These are phyloP conservation scores for Elongisporangium prolatum DNA, from an alignment of 352 stramenopile species.

Conservation along the genomic window DNA sequence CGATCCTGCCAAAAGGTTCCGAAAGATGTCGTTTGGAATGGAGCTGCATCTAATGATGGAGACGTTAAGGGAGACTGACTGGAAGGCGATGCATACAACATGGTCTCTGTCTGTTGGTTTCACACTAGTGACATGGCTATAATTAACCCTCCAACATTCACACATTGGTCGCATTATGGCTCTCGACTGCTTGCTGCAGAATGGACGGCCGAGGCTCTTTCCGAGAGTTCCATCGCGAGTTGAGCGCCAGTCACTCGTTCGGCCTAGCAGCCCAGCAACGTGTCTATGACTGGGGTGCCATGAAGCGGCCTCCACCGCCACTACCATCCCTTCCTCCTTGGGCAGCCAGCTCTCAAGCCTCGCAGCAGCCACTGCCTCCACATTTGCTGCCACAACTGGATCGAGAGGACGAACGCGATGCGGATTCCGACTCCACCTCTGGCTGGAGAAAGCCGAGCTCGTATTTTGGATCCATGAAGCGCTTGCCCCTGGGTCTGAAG, in stretches of 20 bases:
- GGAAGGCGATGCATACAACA: not conserved
- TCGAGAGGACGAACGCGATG: conserved; percentile 11
- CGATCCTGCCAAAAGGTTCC: not conserved
- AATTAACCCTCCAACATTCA: not conserved
- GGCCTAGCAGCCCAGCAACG: conserved; percentile 4
- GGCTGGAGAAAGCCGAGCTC: conserved; percentile 40
- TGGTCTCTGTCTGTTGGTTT: not conserved
- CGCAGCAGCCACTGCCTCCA: not conserved
- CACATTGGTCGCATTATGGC: not conserved
- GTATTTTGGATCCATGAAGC: conserved; percentile 52
- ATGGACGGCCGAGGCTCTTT: conserved; percentile 47
- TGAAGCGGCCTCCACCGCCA: conserved; percentile 18
- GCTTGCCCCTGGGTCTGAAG: conserved; percentile 13
- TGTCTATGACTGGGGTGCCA: conserved; percentile 24
- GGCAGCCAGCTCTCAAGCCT: conserved; percentile 11
- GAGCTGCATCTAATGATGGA: too few relatives aligned
- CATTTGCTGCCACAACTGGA: conserved; percentile 7
- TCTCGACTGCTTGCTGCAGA: not conserved
- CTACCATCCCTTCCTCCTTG: conserved; percentile 48
- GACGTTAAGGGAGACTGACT: too few relatives aligned
- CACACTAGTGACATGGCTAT: not conserved
- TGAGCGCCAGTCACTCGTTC: conserved; percentile 16
- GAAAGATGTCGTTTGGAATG: not conserved
- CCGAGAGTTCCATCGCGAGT: conserved; percentile 37
- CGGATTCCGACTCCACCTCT: conserved; percentile 5